Conservation (phyloP, 345 rosid genomes). For the Acer campestre region DNA sequence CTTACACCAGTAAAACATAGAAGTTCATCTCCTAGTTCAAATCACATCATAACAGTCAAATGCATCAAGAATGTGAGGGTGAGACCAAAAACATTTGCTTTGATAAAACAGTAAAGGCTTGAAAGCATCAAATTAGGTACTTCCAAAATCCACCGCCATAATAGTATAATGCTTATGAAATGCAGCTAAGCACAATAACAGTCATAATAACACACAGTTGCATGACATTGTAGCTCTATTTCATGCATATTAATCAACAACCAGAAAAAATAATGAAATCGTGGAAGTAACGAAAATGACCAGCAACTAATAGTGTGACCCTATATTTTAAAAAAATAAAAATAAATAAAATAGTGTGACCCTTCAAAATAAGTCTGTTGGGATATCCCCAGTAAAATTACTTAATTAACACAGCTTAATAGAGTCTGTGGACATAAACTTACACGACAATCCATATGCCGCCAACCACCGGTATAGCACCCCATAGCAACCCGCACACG, state of each 20-base stretch:
- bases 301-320: background rate
- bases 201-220: background rate
- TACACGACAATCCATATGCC: slow-evolving; percentile 87
- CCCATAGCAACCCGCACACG: slow-evolving; percentile 82
- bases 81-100: background rate
- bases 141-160: background rate
- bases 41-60: background rate
- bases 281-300: background rate
- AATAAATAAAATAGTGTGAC: too few species aligned
- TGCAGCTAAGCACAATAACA: background rate
- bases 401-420: background rate
- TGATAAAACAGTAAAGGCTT: background rate
- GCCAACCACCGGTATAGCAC: slow-evolving; percentile 83
- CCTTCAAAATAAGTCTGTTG: background rate
- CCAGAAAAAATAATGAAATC: background rate
- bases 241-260: background rate
- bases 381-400: background rate
- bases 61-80: background rate
- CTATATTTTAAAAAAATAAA: too few species aligned
- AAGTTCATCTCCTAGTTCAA: background rate
- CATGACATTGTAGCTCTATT: background rate
- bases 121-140: background rate
- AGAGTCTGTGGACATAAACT: slow-evolving; percentile 31
- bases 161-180: background rate
- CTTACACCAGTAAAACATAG: background rate